These are phyloP conservation scores for Amylocarpus encephaloides DNA, from an alignment of 2,329 filamentous ascomycete species.

Conservation along the genomic window DNA sequence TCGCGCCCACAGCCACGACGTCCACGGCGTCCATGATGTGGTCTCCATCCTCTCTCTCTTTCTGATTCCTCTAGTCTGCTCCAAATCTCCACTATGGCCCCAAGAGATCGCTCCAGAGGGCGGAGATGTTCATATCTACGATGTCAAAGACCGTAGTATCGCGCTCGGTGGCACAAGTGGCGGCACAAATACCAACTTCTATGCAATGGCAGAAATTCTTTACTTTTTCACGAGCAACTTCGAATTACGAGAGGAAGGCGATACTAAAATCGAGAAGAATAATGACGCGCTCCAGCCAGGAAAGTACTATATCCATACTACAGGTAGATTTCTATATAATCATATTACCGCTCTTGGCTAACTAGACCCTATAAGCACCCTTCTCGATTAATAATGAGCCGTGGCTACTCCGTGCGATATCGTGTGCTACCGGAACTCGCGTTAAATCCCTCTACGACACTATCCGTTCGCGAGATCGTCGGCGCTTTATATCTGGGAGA, in stretches of 20 bases:
- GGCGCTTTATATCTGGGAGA: no score
- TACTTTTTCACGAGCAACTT: conserved; percentile 2
- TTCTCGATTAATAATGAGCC: no score
- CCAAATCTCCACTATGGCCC: background rate
- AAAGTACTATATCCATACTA: conserved; percentile 16
- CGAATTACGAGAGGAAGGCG: conserved; percentile 7
- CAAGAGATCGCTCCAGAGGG: no score
- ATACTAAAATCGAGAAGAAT: conserved; percentile 12
- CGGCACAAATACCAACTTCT: conserved; percentile 11
- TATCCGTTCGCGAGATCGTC: no score
- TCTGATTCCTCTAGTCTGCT: background rate
- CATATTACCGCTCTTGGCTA: background rate
- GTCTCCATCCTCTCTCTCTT: no score
- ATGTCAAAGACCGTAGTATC: conserved; percentile 5
- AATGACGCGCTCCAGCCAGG: conserved; percentile 9
- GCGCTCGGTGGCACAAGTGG: conserved; percentile 6
- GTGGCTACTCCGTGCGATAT: background rate
- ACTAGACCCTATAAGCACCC: no score
- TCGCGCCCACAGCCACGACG: no score
- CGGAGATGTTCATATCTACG: background rate
- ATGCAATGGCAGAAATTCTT: conserved; percentile 8
- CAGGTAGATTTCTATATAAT: background rate
- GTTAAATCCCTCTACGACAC: no score
- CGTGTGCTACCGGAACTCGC: no score
- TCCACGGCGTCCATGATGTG: no score